Percentiles rank a stretch among this genome's conserved stretches.
Evolutionary conservation across 192 early-diverging fungal genomes (phyloP).

Genomic region (Rhizoclosmatium sp.): DNA sequence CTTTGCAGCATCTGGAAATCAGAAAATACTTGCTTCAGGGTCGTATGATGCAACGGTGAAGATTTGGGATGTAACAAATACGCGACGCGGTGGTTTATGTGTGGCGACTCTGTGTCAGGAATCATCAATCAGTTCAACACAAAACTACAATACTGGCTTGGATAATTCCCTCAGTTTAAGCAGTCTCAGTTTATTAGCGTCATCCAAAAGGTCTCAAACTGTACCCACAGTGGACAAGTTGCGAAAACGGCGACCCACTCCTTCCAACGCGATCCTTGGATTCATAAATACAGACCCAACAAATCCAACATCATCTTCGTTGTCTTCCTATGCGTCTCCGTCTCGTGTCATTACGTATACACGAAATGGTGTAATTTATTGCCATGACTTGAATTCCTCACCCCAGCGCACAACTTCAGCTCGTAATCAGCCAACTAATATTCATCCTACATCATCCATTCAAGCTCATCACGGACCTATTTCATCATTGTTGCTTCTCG

Average conservation of each 20-base stretch:
- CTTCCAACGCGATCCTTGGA: constrained; percentile 24
- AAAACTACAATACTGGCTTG: not conserved
- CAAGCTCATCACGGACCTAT: constrained; percentile 37
- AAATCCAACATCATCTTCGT: not conserved
- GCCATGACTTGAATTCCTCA: constrained; percentile 2
- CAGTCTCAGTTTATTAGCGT: not conserved
- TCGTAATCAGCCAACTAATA: not conserved
- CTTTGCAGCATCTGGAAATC: not conserved
- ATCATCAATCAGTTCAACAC: not conserved
- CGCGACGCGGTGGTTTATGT: not conserved
- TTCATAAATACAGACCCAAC: constrained; percentile 22
- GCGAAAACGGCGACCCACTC: too few relatives aligned
- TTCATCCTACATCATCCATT: constrained; percentile 18
- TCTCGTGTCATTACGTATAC: constrained; percentile 6
- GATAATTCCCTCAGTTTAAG: not conserved
- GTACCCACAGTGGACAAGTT: not conserved
- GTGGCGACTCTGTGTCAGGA: constrained; percentile 13
- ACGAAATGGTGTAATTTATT: constrained; percentile 7
- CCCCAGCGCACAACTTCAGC: not conserved
- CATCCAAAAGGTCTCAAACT: not conserved
- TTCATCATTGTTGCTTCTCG: constrained; percentile 7
- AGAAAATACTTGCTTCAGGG: not conserved
- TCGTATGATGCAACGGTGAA: constrained; percentile 20
- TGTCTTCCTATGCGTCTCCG: not conserved
- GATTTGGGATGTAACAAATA: constrained; percentile 2